Evolutionary conservation across 257 asterid genomes (phyloP).

Genomic region (Leonotis leonurus): DNA sequence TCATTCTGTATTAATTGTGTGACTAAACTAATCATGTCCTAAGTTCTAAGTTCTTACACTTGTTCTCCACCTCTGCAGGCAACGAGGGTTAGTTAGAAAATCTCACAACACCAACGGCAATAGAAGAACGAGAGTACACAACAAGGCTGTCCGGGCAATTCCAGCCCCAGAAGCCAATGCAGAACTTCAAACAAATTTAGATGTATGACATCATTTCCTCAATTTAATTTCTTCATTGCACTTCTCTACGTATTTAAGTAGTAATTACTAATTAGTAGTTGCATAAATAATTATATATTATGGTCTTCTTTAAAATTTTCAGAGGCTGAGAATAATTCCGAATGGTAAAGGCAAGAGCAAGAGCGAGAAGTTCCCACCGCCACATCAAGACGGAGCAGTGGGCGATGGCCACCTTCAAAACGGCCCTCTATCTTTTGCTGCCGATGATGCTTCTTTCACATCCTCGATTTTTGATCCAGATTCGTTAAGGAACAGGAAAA

Average conservation of each 20-base stretch:
- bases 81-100: constrained; percentile 49
- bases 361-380: constrained; percentile 88
- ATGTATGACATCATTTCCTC: constrained; percentile 35
- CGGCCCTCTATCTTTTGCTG: constrained; percentile 31
- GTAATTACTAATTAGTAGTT: no score
- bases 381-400: constrained; percentile 79
- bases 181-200: constrained; percentile 66
- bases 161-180: constrained; percentile 94
- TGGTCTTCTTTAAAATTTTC: constrained; percentile 13
- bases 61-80: constrained; percentile 33
- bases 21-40: neutral
- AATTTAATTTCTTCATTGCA: neutral
- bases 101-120: constrained; percentile 39
- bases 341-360: constrained; percentile 55
- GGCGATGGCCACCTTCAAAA: constrained; percentile 46
- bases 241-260: no score
- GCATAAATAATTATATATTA: neutral
- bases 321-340: constrained; percentile 69
- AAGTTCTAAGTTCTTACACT: constrained; percentile 9
- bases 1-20: neutral
- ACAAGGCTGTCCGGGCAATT: constrained; percentile 55
- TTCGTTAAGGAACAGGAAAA: constrained; percentile 42
- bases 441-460: constrained; percentile 26
- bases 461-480: constrained; percentile 41
- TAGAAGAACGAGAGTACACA: constrained; percentile 54